Evolutionary conservation across 2,329 filamentous ascomycete species (phyloP), one percentile per base, ranked within the genome.

Genomic region (Xylaria sp.): DNA sequence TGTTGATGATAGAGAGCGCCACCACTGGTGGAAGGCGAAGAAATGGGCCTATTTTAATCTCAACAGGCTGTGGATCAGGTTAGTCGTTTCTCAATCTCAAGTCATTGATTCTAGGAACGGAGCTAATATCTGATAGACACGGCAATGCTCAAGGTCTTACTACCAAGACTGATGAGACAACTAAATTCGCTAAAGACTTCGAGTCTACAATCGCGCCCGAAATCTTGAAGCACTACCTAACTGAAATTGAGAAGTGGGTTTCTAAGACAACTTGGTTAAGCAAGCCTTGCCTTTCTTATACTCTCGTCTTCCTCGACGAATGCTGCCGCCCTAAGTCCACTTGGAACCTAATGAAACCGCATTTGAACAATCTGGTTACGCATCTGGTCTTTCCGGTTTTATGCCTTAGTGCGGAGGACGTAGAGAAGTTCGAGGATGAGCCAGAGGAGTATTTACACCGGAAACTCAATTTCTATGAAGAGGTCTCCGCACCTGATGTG

Each of bases 11-110:
- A 89, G 96, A 66, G 96, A 98, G 81, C 88, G 91, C 76, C 94
- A 97, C 79, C 94, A 97, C 80, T 99, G 96, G 95, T 99, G 95
- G 95, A 99, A 98, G 85, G 93, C 94, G 72, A 98, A 98, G 90
- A 99, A 99, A 82, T 98, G 96, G 96, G 92, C 95, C 15, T 99
- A 97, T 81, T 97, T 96, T 77, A 98, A 98, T 81, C 83, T 99
- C 75, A 99, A 99, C 83, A 89, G 96, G 71, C 88, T 99, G 20
- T 99, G 96, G 78, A 94, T 98, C 74, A 89, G 93, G 92, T 95
- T 83, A 70, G 71, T 48, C 17, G 54, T 40, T 28, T 40, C 40
- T n/a, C 15, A 40, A 6, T 42, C 67, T 36, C n/a, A 53, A 62
- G 15, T 5, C 6, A 20, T 60, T 13, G 13, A 42, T 20, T 31